phyloP scores from a whole-genome alignment of 352 stramenopile genomes.

The Pythium aphanidermatum region DNA sequence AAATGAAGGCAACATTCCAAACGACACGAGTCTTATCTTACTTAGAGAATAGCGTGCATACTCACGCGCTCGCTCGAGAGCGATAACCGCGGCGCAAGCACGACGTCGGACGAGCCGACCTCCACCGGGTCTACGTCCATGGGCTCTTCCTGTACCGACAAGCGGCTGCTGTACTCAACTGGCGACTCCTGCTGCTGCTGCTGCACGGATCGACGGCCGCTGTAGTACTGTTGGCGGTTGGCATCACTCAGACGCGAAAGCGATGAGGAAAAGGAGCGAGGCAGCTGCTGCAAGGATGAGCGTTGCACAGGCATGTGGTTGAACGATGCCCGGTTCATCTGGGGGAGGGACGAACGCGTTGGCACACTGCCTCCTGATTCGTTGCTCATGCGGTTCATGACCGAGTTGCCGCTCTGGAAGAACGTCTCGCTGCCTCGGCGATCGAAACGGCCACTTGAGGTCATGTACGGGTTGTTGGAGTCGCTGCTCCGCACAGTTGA shows the following conservation, averaged over 20 bases:
- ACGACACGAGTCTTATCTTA: too few relatives aligned
- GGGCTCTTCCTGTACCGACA: too few relatives aligned
- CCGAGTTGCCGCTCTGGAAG: slow-evolving; percentile 20
- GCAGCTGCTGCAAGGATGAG: slow-evolving; percentile 14
- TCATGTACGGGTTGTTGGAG: slow-evolving; percentile 12
- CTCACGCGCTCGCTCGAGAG: slow-evolving; percentile 15
- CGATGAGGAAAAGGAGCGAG: slow-evolving; percentile 17
- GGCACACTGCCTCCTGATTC: slow-evolving; percentile 3
- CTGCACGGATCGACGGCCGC: slow-evolving; percentile 5
- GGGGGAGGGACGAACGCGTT: slow-evolving; percentile 8
- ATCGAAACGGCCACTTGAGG: slow-evolving; percentile 11
- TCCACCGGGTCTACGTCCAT: slow-evolving; percentile 21
- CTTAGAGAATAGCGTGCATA: slow-evolving; percentile 27
- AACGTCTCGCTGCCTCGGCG: slow-evolving; percentile 20
- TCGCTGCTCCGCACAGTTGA: slow-evolving; percentile 20
- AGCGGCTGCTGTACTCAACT: too few relatives aligned
- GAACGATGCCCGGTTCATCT: slow-evolving; percentile 16
- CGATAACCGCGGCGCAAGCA: slow-evolving; percentile 19
- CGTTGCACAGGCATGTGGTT: slow-evolving; percentile 15
- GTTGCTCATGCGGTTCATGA: slow-evolving; percentile 22
- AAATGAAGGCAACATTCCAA: too few relatives aligned
- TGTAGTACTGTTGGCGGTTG: slow-evolving; percentile 15
- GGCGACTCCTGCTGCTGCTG: too few relatives aligned
- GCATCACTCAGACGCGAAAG: slow-evolving; percentile 11
- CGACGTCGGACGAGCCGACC: slow-evolving; percentile 13